Evolutionary conservation across 2,329 filamentous ascomycete genomes (phyloP).

Genomic region (Cladophialophora chaetospira): DNA sequence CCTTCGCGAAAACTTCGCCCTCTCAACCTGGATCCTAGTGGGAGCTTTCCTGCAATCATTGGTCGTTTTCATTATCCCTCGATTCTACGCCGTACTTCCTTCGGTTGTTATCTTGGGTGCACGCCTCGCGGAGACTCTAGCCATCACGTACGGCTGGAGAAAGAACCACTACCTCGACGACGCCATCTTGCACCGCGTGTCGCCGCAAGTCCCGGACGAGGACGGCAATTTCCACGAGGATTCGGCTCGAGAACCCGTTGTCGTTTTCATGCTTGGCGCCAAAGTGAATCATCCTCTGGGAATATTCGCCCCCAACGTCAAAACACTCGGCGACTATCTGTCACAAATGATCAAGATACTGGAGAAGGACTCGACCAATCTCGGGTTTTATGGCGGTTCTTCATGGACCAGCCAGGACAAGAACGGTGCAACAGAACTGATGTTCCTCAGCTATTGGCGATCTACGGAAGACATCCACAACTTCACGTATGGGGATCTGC

Average conservation of each 20-base stretch:
- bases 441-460: constrained; percentile 47
- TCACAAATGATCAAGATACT: constrained; percentile 37
- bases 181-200: constrained; percentile 40
- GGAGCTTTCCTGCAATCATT: constrained; percentile 44
- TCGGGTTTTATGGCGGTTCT: constrained; percentile 40
- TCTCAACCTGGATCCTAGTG: constrained; percentile 46
- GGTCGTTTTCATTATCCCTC: constrained; percentile 39
- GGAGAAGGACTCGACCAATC: constrained; percentile 29
- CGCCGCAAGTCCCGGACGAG: constrained; percentile 43
- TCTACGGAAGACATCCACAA: constrained; percentile 45
- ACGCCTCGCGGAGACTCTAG: constrained; percentile 39
- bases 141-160: constrained; percentile 39
- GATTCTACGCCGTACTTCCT: constrained; percentile 41
- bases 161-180: constrained; percentile 44
- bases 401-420: constrained; percentile 39
- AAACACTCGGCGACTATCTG: constrained; percentile 38
- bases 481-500: constrained; percentile 46
- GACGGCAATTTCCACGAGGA: constrained; percentile 34
- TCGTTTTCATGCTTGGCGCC: constrained; percentile 45
- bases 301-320: constrained; percentile 41
- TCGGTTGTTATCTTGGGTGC: constrained; percentile 35
- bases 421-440: constrained; percentile 39
- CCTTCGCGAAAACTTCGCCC: constrained; percentile 41
- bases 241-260: constrained; percentile 38
- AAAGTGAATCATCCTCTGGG: constrained; percentile 45